phyloP scores from a whole-genome alignment of 1,139 yeast genomes.

The Geotrichum europaeum region DNA sequence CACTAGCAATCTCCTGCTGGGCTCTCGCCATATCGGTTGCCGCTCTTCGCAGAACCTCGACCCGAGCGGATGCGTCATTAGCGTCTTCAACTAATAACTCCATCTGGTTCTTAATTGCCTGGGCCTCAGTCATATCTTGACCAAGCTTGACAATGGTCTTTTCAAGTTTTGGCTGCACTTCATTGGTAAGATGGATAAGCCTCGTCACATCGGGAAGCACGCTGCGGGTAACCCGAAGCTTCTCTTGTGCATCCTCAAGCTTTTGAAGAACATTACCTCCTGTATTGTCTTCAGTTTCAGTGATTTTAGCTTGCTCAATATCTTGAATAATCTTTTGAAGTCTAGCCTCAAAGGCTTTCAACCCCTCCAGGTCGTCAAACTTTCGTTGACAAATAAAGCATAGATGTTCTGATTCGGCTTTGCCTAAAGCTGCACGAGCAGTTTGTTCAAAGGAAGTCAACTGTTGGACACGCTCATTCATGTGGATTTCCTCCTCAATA shows the following conservation, averaged over 20 bases:
- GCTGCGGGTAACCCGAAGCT: conserved; percentile 4
- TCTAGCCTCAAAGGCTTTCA: conserved; percentile 7
- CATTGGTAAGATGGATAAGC: conserved; percentile 12
- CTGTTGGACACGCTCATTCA: conserved; percentile 4
- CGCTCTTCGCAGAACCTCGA: conserved; percentile 37
- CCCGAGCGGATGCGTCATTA: conserved; percentile 21
- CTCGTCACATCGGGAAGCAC: conserved; percentile 10
- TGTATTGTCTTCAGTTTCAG: neutral
- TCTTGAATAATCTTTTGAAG: neutral
- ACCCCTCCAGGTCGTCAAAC: conserved; percentile 6
- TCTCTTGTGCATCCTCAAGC: conserved; percentile 4
- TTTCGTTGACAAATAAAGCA: conserved; percentile 12
- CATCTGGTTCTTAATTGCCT: conserved; percentile 5
- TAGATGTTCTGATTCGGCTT: conserved; percentile 3
- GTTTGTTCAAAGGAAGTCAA: conserved; percentile 4
- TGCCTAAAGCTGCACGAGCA: conserved; percentile 6
- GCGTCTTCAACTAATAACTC: conserved; percentile 9
- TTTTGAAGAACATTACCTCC: neutral
- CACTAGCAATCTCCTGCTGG: conserved; percentile 23
- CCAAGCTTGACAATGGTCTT: conserved; percentile 22
- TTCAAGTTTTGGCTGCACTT: conserved; percentile 22
- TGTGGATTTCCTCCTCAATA: conserved; percentile 2
- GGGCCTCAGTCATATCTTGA: conserved; percentile 22
- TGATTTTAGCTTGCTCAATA: conserved; percentile 4
- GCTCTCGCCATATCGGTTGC: conserved; percentile 29